phyloP scores from a whole-genome alignment of 116 monocot species.

The Phalaenopsis hybrid region DNA sequence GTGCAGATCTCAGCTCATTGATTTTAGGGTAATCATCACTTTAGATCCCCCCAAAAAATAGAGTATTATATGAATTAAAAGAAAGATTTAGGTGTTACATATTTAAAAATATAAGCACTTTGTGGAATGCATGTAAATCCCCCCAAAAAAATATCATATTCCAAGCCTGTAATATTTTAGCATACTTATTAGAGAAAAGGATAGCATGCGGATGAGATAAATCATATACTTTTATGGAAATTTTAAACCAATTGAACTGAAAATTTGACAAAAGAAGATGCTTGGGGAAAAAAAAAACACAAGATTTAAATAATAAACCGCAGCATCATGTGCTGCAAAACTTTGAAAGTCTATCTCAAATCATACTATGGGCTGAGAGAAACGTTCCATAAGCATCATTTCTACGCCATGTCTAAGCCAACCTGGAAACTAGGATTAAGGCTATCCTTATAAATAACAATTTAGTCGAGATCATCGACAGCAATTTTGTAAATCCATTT shows the following conservation, averaged over 20 bases:
- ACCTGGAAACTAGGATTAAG: not conserved
- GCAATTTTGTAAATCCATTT: not conserved
- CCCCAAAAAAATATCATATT: not conserved
- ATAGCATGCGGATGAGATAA: not conserved
- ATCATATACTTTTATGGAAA: not conserved
- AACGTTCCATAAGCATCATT: not conserved
- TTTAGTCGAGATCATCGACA: not conserved
- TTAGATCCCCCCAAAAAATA: too few species aligned
- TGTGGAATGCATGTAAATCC: too few species aligned
- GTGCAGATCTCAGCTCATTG: too few species aligned
- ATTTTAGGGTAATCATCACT: too few species aligned
- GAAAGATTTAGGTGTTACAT: too few species aligned
- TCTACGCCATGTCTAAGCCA: not conserved
- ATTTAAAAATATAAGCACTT: too few species aligned
- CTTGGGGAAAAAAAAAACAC: not conserved
- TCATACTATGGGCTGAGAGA: not conserved
- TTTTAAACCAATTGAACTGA: not conserved
- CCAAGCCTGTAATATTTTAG: not conserved
- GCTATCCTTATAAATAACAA: not conserved
- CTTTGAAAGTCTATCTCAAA: not conserved
- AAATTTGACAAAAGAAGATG: not conserved
- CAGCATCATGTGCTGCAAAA: not conserved
- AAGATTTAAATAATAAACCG: not conserved
- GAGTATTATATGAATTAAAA: too few species aligned
- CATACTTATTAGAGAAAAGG: not conserved